Evolutionary conservation across 305 asterid genomes (phyloP).

Genomic region (Solanum hybrid): DNA sequence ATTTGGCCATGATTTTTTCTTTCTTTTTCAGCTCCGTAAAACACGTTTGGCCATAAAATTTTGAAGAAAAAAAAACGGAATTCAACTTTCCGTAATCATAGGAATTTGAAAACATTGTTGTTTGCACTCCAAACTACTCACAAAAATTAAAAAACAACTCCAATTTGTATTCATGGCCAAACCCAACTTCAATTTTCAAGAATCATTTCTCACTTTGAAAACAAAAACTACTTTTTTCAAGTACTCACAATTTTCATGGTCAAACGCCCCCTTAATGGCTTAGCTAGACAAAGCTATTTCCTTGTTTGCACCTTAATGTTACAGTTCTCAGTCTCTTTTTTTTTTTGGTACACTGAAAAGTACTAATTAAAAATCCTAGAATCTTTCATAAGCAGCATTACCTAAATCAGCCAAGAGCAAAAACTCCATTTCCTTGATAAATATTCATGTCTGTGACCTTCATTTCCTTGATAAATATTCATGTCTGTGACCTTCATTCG

Average conservation of each 20-base stretch:
- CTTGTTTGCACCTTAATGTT: not conserved
- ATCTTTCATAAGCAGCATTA: not conserved
- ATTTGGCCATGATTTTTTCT: not conserved
- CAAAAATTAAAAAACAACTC: not conserved
- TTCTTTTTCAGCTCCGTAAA: not conserved
- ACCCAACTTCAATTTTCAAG: not conserved
- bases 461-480: not conserved
- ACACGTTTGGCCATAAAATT: rapidly evolving
- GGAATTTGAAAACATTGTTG: not conserved
- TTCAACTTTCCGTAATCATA: not conserved
- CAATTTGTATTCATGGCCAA: not conserved
- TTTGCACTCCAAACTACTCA: not conserved
- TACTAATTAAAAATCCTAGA: not conserved
- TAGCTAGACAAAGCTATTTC: not conserved
- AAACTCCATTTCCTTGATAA: not conserved
- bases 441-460: not conserved
- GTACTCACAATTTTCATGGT: not conserved
- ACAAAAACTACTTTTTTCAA: not conserved
- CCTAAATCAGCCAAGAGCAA: not conserved
- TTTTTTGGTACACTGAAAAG: not conserved
- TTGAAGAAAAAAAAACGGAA: not conserved
- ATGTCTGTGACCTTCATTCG: not conserved
- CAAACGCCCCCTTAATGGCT: not conserved
- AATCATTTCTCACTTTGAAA: not conserved
- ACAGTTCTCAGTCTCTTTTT: not conserved